Percentiles rank a stretch among this genome's conserved stretches.
phyloP scores from a whole-genome alignment of 176 grass and related monocot genomes.

The Phragmites australis region DNA sequence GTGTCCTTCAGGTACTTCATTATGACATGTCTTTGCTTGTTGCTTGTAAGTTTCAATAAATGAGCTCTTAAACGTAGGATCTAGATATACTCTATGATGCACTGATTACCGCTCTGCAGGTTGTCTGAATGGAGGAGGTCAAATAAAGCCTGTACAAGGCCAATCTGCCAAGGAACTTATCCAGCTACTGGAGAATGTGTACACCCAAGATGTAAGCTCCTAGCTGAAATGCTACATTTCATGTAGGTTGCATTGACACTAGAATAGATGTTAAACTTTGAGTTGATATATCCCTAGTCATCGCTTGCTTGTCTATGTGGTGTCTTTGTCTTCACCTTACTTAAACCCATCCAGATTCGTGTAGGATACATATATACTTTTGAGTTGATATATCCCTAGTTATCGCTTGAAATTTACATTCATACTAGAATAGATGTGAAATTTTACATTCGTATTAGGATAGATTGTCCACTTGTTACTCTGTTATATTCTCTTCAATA shows the following conservation, averaged over 20 bases:
- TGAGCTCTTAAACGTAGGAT: background rate
- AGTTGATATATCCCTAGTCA: background rate
- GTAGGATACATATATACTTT: background rate
- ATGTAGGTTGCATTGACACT: no score
- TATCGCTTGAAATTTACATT: background rate
- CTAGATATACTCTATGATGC: background rate
- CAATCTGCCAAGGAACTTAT: conserved; percentile 88
- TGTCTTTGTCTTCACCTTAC: background rate
- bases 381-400: background rate
- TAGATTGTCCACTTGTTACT: background rate
- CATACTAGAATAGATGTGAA: background rate
- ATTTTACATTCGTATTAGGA: background rate
- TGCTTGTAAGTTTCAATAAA: conserved; percentile 8
- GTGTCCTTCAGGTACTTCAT: conserved; percentile 81
- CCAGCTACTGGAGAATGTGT: conserved; percentile 68
- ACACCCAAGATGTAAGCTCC: conserved; percentile 89
- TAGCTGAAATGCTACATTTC: conserved; percentile 23
- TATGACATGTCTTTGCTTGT: background rate
- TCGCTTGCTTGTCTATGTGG: background rate
- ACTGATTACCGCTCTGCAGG: conserved; percentile 45
- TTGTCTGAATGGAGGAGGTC: conserved; percentile 90
- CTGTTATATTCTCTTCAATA: background rate
- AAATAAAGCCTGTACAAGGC: conserved; percentile 79
- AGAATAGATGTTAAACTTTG: no score
- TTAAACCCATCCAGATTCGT: conserved; percentile 2